Evolutionary conservation across 192 early-diverging fungal species (phyloP), one percentile per base, ranked within the genome.

Genomic region (Dispira parvispora): DNA sequence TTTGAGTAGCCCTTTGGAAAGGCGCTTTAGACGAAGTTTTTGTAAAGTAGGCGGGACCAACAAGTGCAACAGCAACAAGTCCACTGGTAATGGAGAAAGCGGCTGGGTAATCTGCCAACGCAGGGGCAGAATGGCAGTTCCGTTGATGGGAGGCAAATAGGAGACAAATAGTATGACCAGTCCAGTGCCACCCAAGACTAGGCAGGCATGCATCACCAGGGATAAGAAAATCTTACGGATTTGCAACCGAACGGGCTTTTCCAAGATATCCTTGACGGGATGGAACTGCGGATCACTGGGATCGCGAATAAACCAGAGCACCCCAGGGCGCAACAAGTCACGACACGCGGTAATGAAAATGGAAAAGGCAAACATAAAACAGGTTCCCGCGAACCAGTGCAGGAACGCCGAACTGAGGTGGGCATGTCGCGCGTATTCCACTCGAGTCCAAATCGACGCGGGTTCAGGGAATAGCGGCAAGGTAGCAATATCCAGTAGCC

Each of bases 241-340:
- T 68, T 96, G 89, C 26, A 80, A 71, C 25, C 78, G 62, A 25
- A 87, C 73, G 32, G 88, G 84, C 18, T 85, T 79, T 63, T 93
- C 88, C 4, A 93, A 65, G 44, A 98, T 92, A 64, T 99, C 96
- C 57, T 87, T 83, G 64, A 99, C 88, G 8, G 94, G 90, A 67
- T 92, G 85, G 69, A 95, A 94, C 42, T 90, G 83, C 21, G 92
- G 89, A 67, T 99, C 96, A 53, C 90, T 94, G 2, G 94, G 94
- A 65, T 99, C 94, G 49, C 93, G 84, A 61, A 99, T 90, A 68
- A 97, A 97, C 96, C 96, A 99, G 80, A 99, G 80, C 26, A 96
- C 89, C 20, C 96, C 96, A 2, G 88, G 87, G 0, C 96, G 84
- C 32, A 96, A 82, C 20, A 93, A 77, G 46, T 86, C 80, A 32